Evolutionary conservation across 2,329 filamentous ascomycete species (phyloP), one percentile per base, ranked within the genome.

Genomic region (Fusarium newnesense): DNA sequence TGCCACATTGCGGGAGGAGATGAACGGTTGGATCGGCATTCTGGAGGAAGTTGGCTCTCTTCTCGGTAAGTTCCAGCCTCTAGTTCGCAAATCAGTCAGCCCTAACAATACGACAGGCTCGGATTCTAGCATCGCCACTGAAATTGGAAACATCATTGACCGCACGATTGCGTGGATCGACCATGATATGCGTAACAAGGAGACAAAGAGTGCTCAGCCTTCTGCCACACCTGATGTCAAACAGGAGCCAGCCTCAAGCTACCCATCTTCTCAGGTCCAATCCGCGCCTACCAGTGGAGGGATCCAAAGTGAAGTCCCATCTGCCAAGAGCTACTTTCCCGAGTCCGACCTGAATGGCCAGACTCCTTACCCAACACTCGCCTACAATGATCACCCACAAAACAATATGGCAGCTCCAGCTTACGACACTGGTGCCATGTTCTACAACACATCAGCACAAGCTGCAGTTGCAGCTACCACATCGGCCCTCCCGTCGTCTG

Each of bases 21-120:
- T 94, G 91, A 86, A 88, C 37, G 81, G 85, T 28, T 95, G 93
- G 91, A 83, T 94, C 53, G 85, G 86, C 39, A 88, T 95, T 46
- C 87, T 96, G 72, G 87, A 87, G 34, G 91, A 94, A 64, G 90
- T 91, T 53, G 89, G 91, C 26, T 83, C 84, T 43, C 82, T 94
- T n/a, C 82, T 94, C 46, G 92, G 92, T 93, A 84, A 80, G 87
- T 84, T 42, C 61, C 54, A 44, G 18, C 34, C 32, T 15, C 34
- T 47, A 46, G 21, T 42, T 16, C 34, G 15, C 46, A 40, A 19
- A 42, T 37, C 13, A 54, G 59, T 42, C 60, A 61, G 47, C 40
- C 39, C 76, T 78, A 73, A 76, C 67, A 50, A 56, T 32, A 19
- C 64, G 24, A 11, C 64, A 88, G 87, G 85, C 39, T 83, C 84